Base-by-base conservation (phyloP, 768 basidiomycete species). In the Tephrocybe sp. region DNA sequence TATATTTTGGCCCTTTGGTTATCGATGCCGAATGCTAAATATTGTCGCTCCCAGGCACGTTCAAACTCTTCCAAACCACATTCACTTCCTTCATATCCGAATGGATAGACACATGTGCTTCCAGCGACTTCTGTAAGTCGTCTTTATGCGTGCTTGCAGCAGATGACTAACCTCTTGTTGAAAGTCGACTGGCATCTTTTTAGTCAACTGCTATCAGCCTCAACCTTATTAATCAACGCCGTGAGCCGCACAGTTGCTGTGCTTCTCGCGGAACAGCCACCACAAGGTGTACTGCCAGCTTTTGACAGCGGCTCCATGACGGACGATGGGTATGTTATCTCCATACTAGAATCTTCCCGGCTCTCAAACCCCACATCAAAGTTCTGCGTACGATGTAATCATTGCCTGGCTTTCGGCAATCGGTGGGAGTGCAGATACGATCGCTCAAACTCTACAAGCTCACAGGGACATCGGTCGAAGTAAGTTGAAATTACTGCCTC, bases 101-200 rank as follows among this genome's bases (percentile, higher is more conserved):
- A 51, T 79, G 78, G 76, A 60, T 75, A 45, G 75, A 75, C 47
- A 76, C 72, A 40, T 73, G 69, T 34, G 61, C 63, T 8, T 45
- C 56, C 20, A 67, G 69, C 44, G 74, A 75, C n/a, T 68, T 72
- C 39, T 78, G 84, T 84, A 59, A 62, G 82, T 65, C 13, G 32
- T 16, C n/a, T n/a, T n/a, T n/a, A n/a, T 36, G 44, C 17, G 14
- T 47, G 4, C 30, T 22, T 32, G 38, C 46, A 16, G 11, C 10
- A n/a, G 14, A 31, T 22, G 30, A 36, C 17, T 26, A 26, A 36
- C 35, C 5, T 36, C 4, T 11, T 39, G 14, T 34, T 33, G 7
- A 11, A 43, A 87, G 84, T 82, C 57, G 69, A 83, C 52, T 87
- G 85, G 84, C 62, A 60, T 32, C 65, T 83, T 20, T 81, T 79